A percentile compares a stretch with the other conserved stretches of the same genome.
Evolutionary conservation across 2,329 filamentous ascomycete species (phyloP).

Genomic region (Onygenales sp.): DNA sequence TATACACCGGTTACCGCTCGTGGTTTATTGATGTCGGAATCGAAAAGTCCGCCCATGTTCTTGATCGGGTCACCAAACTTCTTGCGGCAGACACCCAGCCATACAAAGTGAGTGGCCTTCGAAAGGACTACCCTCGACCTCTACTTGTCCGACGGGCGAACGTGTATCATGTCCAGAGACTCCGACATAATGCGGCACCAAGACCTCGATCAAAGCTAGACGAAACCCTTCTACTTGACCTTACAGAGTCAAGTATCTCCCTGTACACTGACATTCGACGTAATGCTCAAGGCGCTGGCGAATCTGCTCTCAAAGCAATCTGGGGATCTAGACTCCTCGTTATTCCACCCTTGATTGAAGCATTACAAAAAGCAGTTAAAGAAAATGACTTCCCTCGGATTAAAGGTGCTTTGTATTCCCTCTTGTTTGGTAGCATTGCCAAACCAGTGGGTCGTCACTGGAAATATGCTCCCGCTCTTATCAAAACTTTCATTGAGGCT

Average conservation of each 20-base stretch:
- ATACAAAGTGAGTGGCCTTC: slow-evolving; percentile 86
- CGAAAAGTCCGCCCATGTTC: slow-evolving; percentile 83
- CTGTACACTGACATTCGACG: slow-evolving; percentile 92
- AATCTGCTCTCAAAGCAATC: slow-evolving; percentile 85
- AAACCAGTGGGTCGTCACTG: slow-evolving; percentile 87
- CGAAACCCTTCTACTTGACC: slow-evolving; percentile 70
- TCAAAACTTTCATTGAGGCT: slow-evolving; percentile 82
- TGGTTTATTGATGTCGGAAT: slow-evolving; percentile 98
- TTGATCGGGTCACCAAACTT: slow-evolving; percentile 77
- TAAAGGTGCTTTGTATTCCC: slow-evolving; percentile 86
- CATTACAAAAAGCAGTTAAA: slow-evolving; percentile 68
- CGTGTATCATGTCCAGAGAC: slow-evolving; percentile 86
- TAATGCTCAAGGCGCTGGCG: slow-evolving; percentile 81
- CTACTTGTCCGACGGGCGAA: slow-evolving; percentile 88
- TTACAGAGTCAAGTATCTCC: slow-evolving; percentile 83
- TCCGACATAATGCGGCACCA: slow-evolving; percentile 85
- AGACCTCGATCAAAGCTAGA: slow-evolving; percentile 85
- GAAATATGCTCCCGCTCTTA: slow-evolving; percentile 85
- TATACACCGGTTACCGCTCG: slow-evolving; percentile 85
- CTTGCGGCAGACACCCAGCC: slow-evolving; percentile 79
- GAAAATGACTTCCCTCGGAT: slow-evolving; percentile 80
- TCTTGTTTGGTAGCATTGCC: slow-evolving; percentile 78
- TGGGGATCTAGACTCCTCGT: slow-evolving; percentile 81
- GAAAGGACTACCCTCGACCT: slow-evolving; percentile 86
- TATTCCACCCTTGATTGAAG: slow-evolving; percentile 74